phyloP scores from a whole-genome alignment of 1,139 yeast genomes.

The Suhomyces guaymorum region DNA sequence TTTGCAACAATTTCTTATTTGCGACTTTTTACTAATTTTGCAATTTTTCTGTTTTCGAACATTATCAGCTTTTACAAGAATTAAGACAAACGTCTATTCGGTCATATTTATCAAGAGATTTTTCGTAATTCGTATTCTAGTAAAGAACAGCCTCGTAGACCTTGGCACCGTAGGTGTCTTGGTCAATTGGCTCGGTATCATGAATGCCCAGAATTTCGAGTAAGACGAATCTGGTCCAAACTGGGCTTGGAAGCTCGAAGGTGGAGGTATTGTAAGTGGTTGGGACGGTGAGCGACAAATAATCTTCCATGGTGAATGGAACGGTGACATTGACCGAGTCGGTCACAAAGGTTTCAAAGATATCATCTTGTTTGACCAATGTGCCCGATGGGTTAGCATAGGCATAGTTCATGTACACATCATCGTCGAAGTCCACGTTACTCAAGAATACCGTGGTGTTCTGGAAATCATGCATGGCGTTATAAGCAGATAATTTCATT shows the following conservation, averaged over 20 bases:
- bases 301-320: slow-evolving; percentile 42
- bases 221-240: slow-evolving; percentile 42
- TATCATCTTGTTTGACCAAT: slow-evolving; percentile 29
- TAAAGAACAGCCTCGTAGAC: slow-evolving; percentile 52
- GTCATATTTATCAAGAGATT: no score
- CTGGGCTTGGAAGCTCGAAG: slow-evolving; percentile 32
- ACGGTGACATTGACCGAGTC: slow-evolving; percentile 42
- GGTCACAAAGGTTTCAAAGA: slow-evolving; percentile 37
- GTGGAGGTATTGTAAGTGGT: slow-evolving; percentile 49
- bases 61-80: no score
- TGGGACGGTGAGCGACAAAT: slow-evolving; percentile 38
- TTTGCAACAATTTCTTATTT: no score
- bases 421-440: slow-evolving; percentile 50
- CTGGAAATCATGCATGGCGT: slow-evolving; percentile 12
- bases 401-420: slow-evolving; percentile 18
- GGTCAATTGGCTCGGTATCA: slow-evolving; percentile 35
- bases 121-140: no score
- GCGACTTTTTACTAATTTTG: no score
- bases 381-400: slow-evolving; percentile 25
- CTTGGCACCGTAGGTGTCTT: slow-evolving; percentile 52
- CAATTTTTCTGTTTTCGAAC: no score
- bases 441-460: slow-evolving; percentile 32
- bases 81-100: no score
- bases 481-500: slow-evolving; percentile 37
- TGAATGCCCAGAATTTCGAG: slow-evolving; percentile 54